A percentile compares a stretch with the other conserved stretches of the same genome.
Conservation (phyloP, 1,284 basidiomycete genomes). For the Meripilus lineatus region DNA sequence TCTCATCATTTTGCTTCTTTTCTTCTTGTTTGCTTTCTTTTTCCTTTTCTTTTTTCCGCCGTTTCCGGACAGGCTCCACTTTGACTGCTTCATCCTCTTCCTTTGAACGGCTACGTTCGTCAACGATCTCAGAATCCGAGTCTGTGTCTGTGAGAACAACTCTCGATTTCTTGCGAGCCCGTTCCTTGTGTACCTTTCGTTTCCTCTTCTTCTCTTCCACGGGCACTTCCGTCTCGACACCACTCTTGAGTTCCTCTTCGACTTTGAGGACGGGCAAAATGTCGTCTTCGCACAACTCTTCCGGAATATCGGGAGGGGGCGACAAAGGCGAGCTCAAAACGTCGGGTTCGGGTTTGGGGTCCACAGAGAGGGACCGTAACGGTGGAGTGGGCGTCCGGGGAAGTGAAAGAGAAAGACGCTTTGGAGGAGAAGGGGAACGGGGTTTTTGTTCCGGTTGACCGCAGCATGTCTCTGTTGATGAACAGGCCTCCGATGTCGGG, state of each 20-base stretch:
- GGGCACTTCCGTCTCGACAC: background rate
- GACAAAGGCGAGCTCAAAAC: background rate
- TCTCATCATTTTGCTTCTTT: background rate
- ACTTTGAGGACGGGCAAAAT: no score
- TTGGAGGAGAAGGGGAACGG: background rate
- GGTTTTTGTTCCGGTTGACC: no score
- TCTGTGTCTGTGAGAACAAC: background rate
- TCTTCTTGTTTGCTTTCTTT: background rate
- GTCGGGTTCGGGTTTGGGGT: no score
- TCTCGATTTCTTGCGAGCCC: background rate
- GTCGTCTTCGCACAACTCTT: no score
- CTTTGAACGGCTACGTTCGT: background rate
- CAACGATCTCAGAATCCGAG: background rate
- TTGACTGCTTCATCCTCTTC: background rate
- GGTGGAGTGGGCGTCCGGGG: no score
- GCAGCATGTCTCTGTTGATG: no score
- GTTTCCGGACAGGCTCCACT: background rate
- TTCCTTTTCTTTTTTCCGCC: background rate
- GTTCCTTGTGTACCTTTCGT: background rate
- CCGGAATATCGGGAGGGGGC: background rate
- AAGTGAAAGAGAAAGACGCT: background rate
- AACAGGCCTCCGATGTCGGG: no score
- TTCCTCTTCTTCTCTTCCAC: background rate
- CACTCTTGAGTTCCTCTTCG: background rate
- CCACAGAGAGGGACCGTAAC: no score